Evolutionary conservation across 305 asterid genomes (phyloP).

Genomic region (Fraxinus paxiana): DNA sequence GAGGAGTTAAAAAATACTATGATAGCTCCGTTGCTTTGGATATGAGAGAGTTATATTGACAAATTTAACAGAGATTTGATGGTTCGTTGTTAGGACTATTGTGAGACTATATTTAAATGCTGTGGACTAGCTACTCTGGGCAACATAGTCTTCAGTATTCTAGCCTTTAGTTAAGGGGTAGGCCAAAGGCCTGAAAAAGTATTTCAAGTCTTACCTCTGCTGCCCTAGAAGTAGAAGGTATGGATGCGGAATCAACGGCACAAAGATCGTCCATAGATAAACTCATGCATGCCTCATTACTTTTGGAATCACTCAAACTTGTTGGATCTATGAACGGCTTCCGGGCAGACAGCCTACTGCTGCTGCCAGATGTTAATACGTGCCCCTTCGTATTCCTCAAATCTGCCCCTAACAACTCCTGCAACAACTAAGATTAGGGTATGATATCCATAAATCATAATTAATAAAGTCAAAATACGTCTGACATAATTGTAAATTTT

Average conservation of each 20-base stretch:
- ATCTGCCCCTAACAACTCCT: constrained; percentile 63
- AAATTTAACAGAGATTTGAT: not conserved
- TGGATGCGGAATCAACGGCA: constrained; percentile 57
- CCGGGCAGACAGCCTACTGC: constrained; percentile 54
- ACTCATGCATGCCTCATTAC: constrained; percentile 60
- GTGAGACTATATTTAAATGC: not conserved
- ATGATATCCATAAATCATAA: not conserved
- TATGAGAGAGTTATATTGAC: not conserved
- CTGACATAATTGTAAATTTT: not conserved
- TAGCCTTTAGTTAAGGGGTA: not conserved
- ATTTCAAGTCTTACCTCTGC: constrained; percentile 53
- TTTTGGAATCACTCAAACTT: constrained; percentile 62
- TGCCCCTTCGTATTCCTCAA: constrained; percentile 60
- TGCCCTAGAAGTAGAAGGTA: constrained; percentile 71
- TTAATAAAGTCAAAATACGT: not conserved
- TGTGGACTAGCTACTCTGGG: not conserved
- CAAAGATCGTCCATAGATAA: constrained; percentile 45
- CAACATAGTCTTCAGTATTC: not conserved
- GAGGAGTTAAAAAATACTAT: too few species aligned
- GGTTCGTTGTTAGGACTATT: not conserved
- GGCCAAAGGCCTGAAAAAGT: not conserved
- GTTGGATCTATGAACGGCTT: constrained; percentile 60
- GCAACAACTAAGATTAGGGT: constrained; percentile 29
- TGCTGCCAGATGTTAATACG: constrained; percentile 43
- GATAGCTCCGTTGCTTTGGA: not conserved